Evolutionary conservation across 2,329 filamentous ascomycete genomes (phyloP), one percentile per base, ranked within the genome.

Genomic region (Fusarium phyllophilum): DNA sequence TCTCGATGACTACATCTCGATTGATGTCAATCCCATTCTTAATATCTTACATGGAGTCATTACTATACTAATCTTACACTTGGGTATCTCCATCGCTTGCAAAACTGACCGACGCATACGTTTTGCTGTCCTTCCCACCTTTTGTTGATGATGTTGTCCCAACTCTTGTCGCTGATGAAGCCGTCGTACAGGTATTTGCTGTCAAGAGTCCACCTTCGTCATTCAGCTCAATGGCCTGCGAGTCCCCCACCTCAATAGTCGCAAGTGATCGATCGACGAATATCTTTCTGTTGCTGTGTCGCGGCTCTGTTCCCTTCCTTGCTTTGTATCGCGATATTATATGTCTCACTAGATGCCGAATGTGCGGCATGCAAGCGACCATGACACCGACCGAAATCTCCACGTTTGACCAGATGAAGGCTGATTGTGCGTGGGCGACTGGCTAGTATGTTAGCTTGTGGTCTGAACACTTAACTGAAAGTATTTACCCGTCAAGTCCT

Each of bases 311-410:
- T 0, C 59, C 66, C 15, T 33, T 36, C 20, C 29, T 70, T 26
- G 34, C 26, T 14, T 36, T 63, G 20, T 36, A 26, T 26, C 26
- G 36, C 8, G 55, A 45, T 15, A 41, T 45, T 3, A 36, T 24
- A 18, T 68, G 26, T 1, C 57, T 22, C 14, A 65, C 57, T 13
- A 70, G 34, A 29, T 72, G 66, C 4, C 63, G 64, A 31, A 59
- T 48, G 11, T 73, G 64, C 29, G 70, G 70, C 70, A 72, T 70
- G 24, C 70, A 69, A 10, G 70, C 69, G 12, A 72, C 69, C 64
- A 73, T 72, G 12, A 73, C 45, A 6, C 70, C 70, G 8, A 65
- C 69, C 2, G 41, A 64, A 17, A 72, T 48, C 24, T 72, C 69
- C 1, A 72, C 44, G 31, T 46, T 59, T 10, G 57, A 56, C 68